phyloP scores from a whole-genome alignment of 2,329 filamentous ascomycete species.

The Dendrostoma leiphaemia region DNA sequence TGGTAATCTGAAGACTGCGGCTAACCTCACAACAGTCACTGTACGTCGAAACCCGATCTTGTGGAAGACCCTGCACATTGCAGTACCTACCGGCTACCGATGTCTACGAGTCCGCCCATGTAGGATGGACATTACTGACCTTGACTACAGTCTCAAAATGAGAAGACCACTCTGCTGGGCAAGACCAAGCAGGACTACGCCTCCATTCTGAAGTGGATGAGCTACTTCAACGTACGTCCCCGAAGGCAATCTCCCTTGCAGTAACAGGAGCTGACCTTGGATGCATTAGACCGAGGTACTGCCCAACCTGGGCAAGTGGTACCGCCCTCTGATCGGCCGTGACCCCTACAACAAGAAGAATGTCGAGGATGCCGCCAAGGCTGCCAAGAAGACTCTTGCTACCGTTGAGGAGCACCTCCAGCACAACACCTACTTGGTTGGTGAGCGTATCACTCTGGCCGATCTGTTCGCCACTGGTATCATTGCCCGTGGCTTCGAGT shows the following conservation, averaged over 20 bases:
- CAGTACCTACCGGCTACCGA: slow-evolving; percentile 36
- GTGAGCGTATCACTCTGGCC: slow-evolving; percentile 95
- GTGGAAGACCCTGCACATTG: slow-evolving; percentile 21
- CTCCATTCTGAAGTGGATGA: slow-evolving; percentile 97
- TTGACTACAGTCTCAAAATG: slow-evolving; percentile 73
- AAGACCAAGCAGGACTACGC: slow-evolving; percentile 99
- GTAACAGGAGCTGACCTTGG: background rate
- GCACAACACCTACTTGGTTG: slow-evolving; percentile 94
- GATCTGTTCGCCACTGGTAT: slow-evolving; percentile 83
- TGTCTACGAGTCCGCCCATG: too few species aligned
- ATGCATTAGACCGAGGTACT: slow-evolving; percentile 63
- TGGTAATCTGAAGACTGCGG: slow-evolving; percentile 22
- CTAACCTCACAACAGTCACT: slow-evolving; percentile 29
- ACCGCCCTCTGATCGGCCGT: slow-evolving; percentile 78
- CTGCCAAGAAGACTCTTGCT: slow-evolving; percentile 63
- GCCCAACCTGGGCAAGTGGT: slow-evolving; percentile 72
- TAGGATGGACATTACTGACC: slow-evolving; percentile 1
- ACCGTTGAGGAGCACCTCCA: slow-evolving; percentile 85
- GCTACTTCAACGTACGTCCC: slow-evolving; percentile 73
- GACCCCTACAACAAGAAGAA: slow-evolving; percentile 97
- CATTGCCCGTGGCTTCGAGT: slow-evolving; percentile 85
- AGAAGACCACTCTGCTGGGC: slow-evolving; percentile 98
- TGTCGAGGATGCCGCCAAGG: slow-evolving; percentile 77
- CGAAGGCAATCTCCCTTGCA: background rate
- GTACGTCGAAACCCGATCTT: slow-evolving; percentile 8